These are phyloP conservation scores for Aureobasidium pullulans DNA, from an alignment of 2,329 filamentous ascomycete species.

Conservation along the genomic window DNA sequence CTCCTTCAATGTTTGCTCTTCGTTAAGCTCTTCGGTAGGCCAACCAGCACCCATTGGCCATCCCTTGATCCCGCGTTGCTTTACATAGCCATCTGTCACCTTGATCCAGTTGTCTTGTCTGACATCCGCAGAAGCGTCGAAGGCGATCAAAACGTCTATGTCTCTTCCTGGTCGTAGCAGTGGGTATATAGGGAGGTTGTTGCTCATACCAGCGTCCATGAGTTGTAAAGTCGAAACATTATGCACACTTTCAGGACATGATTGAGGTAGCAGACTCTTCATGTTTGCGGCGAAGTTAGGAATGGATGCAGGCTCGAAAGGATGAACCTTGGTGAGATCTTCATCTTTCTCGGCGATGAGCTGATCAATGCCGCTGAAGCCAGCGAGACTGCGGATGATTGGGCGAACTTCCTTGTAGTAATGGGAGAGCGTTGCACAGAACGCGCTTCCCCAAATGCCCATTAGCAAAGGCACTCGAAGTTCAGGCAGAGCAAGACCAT, in stretches of 20 bases:
- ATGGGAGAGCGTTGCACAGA: constrained; percentile 90
- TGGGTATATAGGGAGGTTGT: constrained; percentile 94
- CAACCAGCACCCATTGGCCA: constrained; percentile 96
- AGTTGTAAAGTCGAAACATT: constrained; percentile 54
- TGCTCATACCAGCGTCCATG: constrained; percentile 98
- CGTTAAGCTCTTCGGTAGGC: constrained; percentile 58
- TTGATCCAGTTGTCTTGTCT: constrained; percentile 94
- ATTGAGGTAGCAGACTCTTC: constrained; percentile 63
- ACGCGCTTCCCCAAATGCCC: constrained; percentile 94
- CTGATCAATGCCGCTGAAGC: constrained; percentile 67
- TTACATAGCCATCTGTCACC: constrained; percentile 86
- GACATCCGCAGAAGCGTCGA: constrained; percentile 90
- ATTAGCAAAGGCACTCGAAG: constrained; percentile 74
- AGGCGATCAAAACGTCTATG: constrained; percentile 84
- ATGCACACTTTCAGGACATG: constrained; percentile 71
- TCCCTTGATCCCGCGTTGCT: constrained; percentile 81
- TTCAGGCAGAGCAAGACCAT: constrained; percentile 71
- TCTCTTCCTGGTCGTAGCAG: constrained; percentile 80
- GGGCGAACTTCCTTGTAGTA: constrained; percentile 95
- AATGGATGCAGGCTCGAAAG: constrained; percentile 83
- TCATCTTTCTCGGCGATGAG: constrained; percentile 76
- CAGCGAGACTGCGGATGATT: constrained; percentile 64
- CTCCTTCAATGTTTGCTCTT: constrained; percentile 54
- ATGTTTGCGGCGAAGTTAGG: constrained; percentile 86
- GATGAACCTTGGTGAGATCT: constrained; percentile 84